phyloP scores from a whole-genome alignment of 164 flowering plant species.

The Paratinospora sagittata region DNA sequence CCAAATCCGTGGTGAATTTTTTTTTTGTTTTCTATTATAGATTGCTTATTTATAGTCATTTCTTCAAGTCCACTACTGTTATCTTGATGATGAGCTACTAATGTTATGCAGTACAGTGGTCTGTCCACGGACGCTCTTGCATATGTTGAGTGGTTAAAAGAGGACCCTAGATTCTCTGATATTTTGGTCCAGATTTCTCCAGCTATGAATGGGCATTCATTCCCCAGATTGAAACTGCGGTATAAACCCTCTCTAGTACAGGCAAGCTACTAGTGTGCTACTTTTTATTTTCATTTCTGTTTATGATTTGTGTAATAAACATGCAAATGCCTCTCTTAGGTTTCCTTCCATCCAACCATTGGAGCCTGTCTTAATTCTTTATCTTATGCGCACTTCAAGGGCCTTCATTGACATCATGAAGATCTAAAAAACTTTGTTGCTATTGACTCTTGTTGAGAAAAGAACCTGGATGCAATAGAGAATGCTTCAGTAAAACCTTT shows the following conservation, averaged over 20 bases:
- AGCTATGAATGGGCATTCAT: conserved; percentile 66
- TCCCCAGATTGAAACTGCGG: conserved; percentile 81
- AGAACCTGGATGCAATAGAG: background rate
- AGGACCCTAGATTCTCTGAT: conserved; percentile 65
- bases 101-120: conserved; percentile 76
- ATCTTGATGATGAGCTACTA: conserved; percentile 1
- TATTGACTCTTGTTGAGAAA: no score
- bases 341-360: no score
- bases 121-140: conserved; percentile 65
- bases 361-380: no score
- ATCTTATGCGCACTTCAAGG: background rate
- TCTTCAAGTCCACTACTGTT: background rate
- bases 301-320: background rate
- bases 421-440: no score
- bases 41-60: background rate
- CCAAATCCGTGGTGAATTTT: background rate
- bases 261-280: conserved; percentile 38
- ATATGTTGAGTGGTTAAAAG: conserved; percentile 73
- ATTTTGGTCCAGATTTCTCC: conserved; percentile 80
- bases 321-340: no score
- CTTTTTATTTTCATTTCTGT: background rate
- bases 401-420: no score
- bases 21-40: no score
- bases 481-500: background rate
- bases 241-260: conserved; percentile 90